Evolutionary conservation across 179 eudicot species (phyloP), one percentile per base, ranked within the genome.

Genomic region (Silene coronaria): DNA sequence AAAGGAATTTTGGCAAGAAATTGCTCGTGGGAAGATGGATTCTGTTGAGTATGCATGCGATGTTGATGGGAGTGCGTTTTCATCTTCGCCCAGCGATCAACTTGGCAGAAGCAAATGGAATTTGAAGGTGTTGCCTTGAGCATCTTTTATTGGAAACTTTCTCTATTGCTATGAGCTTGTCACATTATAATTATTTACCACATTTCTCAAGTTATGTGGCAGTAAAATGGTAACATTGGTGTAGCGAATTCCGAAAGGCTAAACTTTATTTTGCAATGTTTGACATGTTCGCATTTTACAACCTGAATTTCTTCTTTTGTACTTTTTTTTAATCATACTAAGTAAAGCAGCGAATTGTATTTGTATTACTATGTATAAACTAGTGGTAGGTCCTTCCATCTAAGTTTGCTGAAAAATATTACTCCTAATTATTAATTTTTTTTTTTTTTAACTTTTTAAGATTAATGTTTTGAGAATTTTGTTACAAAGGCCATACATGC

Each of bases 11-110:
- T 95, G 99, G 99, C 87, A 87, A 76, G 99, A 95, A 87, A 89
- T 95, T 82, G 91, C 95, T 78, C 75, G 84, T 83, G 99, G 97
- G 78, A 92, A 89, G 88, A 84, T 90, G 59, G 97, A 95, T 74
- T 84, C 86, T 78, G 99, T 95, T 80, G 99, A 95, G 84, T 95
- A 95, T 90, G 99, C 96, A 76, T 95, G 97, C 79, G 99, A 95
- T 87, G 99, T 95, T 81, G 99, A 95, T 85, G 99, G 99, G 71
- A 95, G 99, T 90, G 99, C 99, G 64, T 95, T 95, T 85, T 95
- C 99, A 68, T 92, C 99, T 77, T 90, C 95, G 80, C 87, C 93
- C 28, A 76, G 26, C 71, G 99, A 95, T 85, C 91, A 82, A 75
- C 97, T 95, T 74, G 99, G 97, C 78, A 88, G 85, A 80, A 95